phyloP scores from a whole-genome alignment of 2,329 filamentous ascomycete genomes.

The Cercospora sp. region DNA sequence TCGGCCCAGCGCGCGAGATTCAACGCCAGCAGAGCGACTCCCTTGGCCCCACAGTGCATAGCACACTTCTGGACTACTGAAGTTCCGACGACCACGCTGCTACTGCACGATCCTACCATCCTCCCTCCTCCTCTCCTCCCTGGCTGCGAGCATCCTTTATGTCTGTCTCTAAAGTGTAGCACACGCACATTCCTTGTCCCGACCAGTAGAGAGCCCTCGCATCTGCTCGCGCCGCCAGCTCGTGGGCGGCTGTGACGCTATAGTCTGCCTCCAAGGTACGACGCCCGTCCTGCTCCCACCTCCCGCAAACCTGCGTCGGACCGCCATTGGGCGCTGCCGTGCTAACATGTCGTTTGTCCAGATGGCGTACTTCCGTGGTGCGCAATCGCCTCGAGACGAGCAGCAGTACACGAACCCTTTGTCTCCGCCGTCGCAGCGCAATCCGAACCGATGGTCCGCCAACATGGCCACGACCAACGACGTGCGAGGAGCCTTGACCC shows the following conservation, averaged over 20 bases:
- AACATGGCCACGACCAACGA: slow-evolving; percentile 58
- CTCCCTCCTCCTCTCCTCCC: background rate
- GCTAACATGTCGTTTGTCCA: slow-evolving; percentile 16
- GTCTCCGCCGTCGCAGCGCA: slow-evolving; percentile 45
- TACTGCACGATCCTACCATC: background rate
- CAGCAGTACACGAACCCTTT: slow-evolving; percentile 55
- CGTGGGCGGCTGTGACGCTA: slow-evolving; percentile 2
- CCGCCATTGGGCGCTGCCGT: background rate
- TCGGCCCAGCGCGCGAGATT: slow-evolving; percentile 1
- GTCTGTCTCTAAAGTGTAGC: slow-evolving; percentile 9
- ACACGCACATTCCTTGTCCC: background rate
- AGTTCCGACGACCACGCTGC: slow-evolving; percentile 1
- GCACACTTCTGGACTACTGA: slow-evolving; percentile 5
- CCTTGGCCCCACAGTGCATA: slow-evolving; percentile 4
- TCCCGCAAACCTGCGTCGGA: background rate
- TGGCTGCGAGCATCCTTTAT: slow-evolving; percentile 5
- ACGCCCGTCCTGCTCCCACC: background rate
- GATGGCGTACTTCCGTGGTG: slow-evolving; percentile 70
- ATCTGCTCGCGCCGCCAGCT: slow-evolving; percentile 5
- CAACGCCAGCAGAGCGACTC: slow-evolving; percentile 2
- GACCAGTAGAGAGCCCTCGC: background rate
- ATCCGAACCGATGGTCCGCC: slow-evolving; percentile 37
- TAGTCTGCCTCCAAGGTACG: background rate
- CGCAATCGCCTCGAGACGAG: slow-evolving; percentile 77
- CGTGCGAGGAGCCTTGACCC: slow-evolving; percentile 73